A percentile compares a stretch with the other conserved stretches of the same genome.
These are phyloP conservation scores for Hericium alpestre DNA, from an alignment of 768 basidiomycete genomes.

Conservation along the genomic window DNA sequence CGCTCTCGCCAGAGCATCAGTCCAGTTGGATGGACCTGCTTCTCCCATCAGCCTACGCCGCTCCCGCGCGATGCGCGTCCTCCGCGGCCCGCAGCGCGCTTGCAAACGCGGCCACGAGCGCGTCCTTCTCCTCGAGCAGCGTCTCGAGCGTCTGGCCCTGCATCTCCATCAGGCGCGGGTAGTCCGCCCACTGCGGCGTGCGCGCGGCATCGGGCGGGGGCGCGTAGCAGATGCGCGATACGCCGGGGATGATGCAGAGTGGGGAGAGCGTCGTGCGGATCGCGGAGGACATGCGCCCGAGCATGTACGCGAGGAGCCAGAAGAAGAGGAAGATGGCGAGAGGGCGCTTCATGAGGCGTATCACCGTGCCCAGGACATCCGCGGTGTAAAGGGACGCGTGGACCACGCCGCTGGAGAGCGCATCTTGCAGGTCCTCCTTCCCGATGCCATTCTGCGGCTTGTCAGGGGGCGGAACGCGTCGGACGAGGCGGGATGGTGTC, in stretches of 20 bases:
- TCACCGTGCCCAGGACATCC: slow-evolving; percentile 36
- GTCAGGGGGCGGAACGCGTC: not conserved
- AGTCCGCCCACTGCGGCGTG: slow-evolving; percentile 28
- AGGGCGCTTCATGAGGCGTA: slow-evolving; percentile 44
- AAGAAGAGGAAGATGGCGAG: slow-evolving; percentile 43
- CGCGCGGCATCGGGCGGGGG: slow-evolving; percentile 7
- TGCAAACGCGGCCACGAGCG: slow-evolving; percentile 48
- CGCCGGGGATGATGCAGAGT: slow-evolving; percentile 50
- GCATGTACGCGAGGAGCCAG: slow-evolving; percentile 37
- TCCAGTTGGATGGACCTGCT: not conserved
- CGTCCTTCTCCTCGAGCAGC: slow-evolving; percentile 42
- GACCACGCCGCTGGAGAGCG: not conserved
- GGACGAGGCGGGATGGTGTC: no score
- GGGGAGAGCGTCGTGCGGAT: slow-evolving; percentile 43
- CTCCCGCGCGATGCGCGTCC: slow-evolving; percentile 10
- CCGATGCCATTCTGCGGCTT: not conserved
- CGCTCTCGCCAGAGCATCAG: not conserved
- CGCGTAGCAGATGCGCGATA: slow-evolving; percentile 35
- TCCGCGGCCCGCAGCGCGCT: slow-evolving; percentile 70
- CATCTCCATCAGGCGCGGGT: slow-evolving; percentile 45
- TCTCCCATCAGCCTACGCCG: not conserved
- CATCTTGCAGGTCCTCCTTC: not conserved
- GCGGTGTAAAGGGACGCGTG: slow-evolving; percentile 29
- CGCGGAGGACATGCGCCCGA: slow-evolving; percentile 29
- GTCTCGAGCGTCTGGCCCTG: slow-evolving; percentile 56